These are phyloP conservation scores for Mycena metata DNA, from an alignment of 768 basidiomycete species.

Conservation along the genomic window DNA sequence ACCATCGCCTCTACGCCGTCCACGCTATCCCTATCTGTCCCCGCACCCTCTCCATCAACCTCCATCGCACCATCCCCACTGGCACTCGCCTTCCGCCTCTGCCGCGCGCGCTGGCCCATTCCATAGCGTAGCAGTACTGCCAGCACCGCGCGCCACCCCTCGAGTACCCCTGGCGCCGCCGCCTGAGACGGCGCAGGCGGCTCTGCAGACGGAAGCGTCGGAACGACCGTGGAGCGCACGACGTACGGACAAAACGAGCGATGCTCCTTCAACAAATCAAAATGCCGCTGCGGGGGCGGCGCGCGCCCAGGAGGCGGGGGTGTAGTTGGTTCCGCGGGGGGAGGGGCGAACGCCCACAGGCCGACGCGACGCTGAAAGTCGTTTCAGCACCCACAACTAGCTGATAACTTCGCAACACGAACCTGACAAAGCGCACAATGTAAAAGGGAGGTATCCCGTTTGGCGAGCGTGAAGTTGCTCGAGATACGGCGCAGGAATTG, in stretches of 20 bases:
- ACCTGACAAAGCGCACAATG: constrained; percentile 74
- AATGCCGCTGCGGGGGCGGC: constrained; percentile 58
- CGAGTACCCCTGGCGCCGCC: constrained; percentile 52
- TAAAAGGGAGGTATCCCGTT: constrained; percentile 66
- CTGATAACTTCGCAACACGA: background rate
- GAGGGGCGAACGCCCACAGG: constrained; percentile 77
- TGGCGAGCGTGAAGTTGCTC: constrained; percentile 32
- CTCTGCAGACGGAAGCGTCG: constrained; percentile 61
- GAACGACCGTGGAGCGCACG: constrained; percentile 75
- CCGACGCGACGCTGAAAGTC: constrained; percentile 73
- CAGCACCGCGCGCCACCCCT: constrained; percentile 88
- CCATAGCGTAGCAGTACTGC: constrained; percentile 77
- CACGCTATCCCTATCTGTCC: constrained; percentile 26
- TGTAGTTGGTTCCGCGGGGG: constrained; percentile 27
- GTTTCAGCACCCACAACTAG: background rate
- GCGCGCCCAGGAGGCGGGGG: constrained; percentile 39
- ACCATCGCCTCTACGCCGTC: constrained; percentile 81
- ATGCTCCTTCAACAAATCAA: constrained; percentile 86
- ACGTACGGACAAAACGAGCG: constrained; percentile 90
- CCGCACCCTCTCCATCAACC: constrained; percentile 46
- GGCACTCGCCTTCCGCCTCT: constrained; percentile 4
- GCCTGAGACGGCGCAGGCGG: constrained; percentile 30
- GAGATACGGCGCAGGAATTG: constrained; percentile 35
- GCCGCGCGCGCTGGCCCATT: constrained; percentile 65
- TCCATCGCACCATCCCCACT: constrained; percentile 47